Evolutionary conservation across 2,329 filamentous ascomycete species (phyloP), one percentile per base, ranked within the genome.

Genomic region (Colletotrichum filicis): DNA sequence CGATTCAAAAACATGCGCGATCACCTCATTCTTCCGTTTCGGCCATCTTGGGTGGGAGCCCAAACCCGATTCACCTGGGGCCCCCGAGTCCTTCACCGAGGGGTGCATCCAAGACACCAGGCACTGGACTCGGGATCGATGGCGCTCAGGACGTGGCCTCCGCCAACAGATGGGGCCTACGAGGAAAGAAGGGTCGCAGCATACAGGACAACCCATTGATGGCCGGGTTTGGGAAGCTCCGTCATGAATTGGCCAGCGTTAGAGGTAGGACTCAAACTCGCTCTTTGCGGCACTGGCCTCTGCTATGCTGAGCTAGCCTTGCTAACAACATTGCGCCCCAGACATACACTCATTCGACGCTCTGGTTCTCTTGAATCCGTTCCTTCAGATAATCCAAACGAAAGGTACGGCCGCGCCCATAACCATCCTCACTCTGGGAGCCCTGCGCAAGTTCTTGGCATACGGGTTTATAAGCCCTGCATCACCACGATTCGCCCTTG

Each of bases 141-240:
- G 84, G 80, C 30, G 78, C 79, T 7, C 83, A 87, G 68, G 91
- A 93, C 76, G 82, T 85, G 59, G 89, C 88, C 22, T 86, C 95
- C 73, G 91, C 93, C 42, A 97, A 95, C 80, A 89, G 96, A 83
- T 99, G 97, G 97, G 96, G 97, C 0, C 84, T 98, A 74, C 89
- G 97, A 74, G 97, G 96, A 42, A 97, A 97, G 89, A 98, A 95
- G 84, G 96, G 95, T 64, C 97, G 96, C 87, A 98, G 95, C 85
- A 93, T 98, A 89, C 95, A 98, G 84, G 97, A 98, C 83, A 98
- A 98, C 79, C 97, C 97, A 52, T 88, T 99, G 78, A 98, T 99
- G 86, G 93, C 95, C 75, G 96, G 95, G 16, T 99, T 99, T 85
- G 95, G 95, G 63, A 93, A 95, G 78, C 85, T 99, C 76, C 91